Conservation (phyloP, 495 filamentous ascomycete genomes). For the Podospora bellae-mahoneyi region DNA sequence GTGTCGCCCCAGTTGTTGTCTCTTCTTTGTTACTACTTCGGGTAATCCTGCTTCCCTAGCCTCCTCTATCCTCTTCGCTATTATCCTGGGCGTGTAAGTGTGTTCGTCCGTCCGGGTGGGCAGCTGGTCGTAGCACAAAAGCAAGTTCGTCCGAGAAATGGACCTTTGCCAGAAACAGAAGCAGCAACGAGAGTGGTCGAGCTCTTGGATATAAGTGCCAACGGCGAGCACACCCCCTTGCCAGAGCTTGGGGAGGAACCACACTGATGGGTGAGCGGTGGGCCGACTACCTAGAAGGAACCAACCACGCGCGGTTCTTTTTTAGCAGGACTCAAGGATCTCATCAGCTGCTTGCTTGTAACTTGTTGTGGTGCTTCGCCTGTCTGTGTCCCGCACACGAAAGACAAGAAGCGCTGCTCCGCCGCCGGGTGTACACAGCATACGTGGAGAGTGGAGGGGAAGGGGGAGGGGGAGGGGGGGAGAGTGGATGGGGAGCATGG, state of each 20-base stretch:
- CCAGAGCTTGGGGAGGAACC: not conserved
- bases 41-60: not conserved
- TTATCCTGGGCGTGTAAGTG: not conserved
- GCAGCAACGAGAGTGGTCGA: slow-evolving; percentile 10
- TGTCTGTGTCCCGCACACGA: slow-evolving; percentile 5
- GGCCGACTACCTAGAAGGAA: not conserved
- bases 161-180: not conserved
- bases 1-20: not conserved
- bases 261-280: slow-evolving; percentile 5
- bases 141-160: slow-evolving; percentile 8
- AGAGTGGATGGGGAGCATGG: not conserved
- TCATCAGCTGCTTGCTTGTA: slow-evolving; percentile 2
- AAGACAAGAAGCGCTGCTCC: slow-evolving; percentile 4
- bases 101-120: not conserved
- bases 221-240: not conserved
- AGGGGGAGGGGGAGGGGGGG: not conserved
- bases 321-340: slow-evolving; percentile 13
- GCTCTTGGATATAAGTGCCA: slow-evolving; percentile 16
- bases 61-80: not conserved
- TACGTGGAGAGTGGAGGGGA: not conserved
- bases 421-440: slow-evolving; percentile 6
- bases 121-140: not conserved
- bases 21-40: not conserved
- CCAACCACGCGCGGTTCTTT: slow-evolving; percentile 13
- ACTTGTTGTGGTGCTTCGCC: slow-evolving; percentile 13